Evolutionary conservation across 2,329 filamentous ascomycete genomes (phyloP).

Genomic region (Helminthosporium solani): DNA sequence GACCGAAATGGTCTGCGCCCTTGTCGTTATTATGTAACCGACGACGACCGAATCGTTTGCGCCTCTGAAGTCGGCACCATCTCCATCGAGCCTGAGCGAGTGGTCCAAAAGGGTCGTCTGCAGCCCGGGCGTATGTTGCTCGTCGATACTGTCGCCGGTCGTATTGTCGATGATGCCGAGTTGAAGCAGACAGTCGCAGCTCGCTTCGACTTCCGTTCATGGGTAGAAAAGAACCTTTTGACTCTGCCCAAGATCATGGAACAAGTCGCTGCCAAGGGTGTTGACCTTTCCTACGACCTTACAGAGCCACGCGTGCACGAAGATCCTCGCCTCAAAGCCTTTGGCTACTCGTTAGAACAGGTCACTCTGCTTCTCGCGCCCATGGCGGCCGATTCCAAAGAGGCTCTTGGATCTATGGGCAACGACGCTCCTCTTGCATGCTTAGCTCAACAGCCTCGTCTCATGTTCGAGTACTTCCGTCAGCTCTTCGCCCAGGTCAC

Average conservation of each 20-base stretch:
- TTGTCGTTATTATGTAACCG: slow-evolving; percentile 95
- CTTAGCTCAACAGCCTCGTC: slow-evolving; percentile 81
- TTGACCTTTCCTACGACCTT: slow-evolving; percentile 66
- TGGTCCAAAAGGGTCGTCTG: slow-evolving; percentile 89
- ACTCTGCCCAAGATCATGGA: slow-evolving; percentile 75
- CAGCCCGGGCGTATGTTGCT: slow-evolving; percentile 95
- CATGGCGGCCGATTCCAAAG: slow-evolving; percentile 97
- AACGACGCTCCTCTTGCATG: slow-evolving; percentile 94
- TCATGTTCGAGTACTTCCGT: slow-evolving; percentile 95
- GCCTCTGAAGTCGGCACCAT: slow-evolving; percentile 96
- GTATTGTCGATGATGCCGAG: slow-evolving; percentile 92
- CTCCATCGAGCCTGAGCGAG: slow-evolving; percentile 80
- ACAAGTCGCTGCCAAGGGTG: slow-evolving; percentile 57
- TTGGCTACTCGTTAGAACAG: slow-evolving; percentile 94
- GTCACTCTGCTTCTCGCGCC: slow-evolving; percentile 87
- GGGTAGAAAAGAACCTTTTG: slow-evolving; percentile 84
- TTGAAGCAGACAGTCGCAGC: slow-evolving; percentile 85
- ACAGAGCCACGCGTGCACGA: slow-evolving; percentile 74
- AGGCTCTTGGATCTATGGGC: slow-evolving; percentile 95
- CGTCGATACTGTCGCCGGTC: slow-evolving; percentile 85
- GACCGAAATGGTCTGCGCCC: slow-evolving; percentile 94
- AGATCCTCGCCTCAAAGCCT: slow-evolving; percentile 79
- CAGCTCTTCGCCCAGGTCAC: slow-evolving; percentile 98
- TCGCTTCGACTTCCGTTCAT: slow-evolving; percentile 82
- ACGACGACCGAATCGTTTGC: slow-evolving; percentile 95